Base-by-base conservation (phyloP, 2,329 filamentous ascomycete species). In the Xylaria arbuscula region DNA sequence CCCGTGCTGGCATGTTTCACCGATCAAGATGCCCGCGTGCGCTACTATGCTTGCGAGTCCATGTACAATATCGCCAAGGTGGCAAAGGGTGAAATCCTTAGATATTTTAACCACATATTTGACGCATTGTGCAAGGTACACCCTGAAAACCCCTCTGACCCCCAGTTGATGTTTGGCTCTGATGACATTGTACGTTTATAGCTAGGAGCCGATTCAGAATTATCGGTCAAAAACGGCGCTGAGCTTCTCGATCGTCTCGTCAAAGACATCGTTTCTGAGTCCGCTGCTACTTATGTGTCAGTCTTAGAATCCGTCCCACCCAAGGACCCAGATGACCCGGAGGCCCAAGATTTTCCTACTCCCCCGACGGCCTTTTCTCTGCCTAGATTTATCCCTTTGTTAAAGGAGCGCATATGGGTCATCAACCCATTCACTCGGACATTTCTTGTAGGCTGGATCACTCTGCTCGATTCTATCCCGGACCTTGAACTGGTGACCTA, bases 51-150 rank as follows among this genome's bases (percentile, higher is more conserved):
- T 28, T 99, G 96, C 82, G 96, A 99, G 84, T 97, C 94, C 80
- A 99, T 99, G 96, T 99, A 99, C 83, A 99, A 99, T 81, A 99
- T 99, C 78, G 94, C 96, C 77, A 99, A 99, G 83, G 96, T 99
- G 56, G 96, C 95, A 69, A 99, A 99, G 82, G 96, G 97, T 45
- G 96, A 99, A 81, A 96, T 99, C 22, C 82, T 99, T 72, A 88
- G 97, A 48, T 99, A 97, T 84, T 99, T 99, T 82, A 99, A 99
- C 81, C 92, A 97, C 76, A 96, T 99, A 71, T 99, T 99, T 78
- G 96, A 99, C 83, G 94, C 96, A 24, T 84, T 99, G 63, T 97
- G 94, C 84, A 98, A 98, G 88, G 94, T 97, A 83, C 34, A 28
- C 62, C 17, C 38, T 22, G 17, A 42, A 19, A 32, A 2, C 55